Base-by-base conservation (phyloP, 805 yeast species). In the Millerozyma acaciae region DNA sequence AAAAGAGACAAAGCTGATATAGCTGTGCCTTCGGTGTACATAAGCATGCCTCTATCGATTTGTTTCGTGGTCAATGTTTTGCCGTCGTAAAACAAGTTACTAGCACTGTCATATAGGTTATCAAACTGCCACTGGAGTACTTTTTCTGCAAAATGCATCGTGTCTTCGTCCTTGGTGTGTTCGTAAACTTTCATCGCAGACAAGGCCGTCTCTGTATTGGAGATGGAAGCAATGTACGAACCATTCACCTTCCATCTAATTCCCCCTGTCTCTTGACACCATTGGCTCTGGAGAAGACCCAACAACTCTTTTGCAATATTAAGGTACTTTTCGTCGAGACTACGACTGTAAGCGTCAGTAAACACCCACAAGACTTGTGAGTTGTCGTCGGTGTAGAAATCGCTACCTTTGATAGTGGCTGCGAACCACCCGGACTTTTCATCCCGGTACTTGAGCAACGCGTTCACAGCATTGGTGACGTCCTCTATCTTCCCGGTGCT, bases 321-420 rank as follows among this genome's bases (percentile, higher is more conserved):
- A 24, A 47, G 33, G 33, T 43, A 42, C 10, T 30, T 35, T 12
- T 27, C 16, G 23, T 43, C 33, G 5, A 35, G 18, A 7, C 46
- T 40, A 4, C 35, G 10, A 16, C 36, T 28, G 32, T 37, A 45
- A 2, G 47, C 50, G 4, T 48, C 52, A 7, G 38, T 8, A 22
- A 38, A 38, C 3, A 43, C 50, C 47, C 51, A 50, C 6, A 34
- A 35, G 2, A 43, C 43, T 27, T 50, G 55, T 3, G 50, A 37
- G 28, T 47, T 44, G 33, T 50, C 55, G 30, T 50, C 55, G 21
- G 42, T 40, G 30, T 47, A 50, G 19, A 43, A 39, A 24, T 50
- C 53, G 12, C 21, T 27, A 30, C 42, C 43, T 14, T 35, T 35
- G 9, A 37, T 44, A 1, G 43, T 40, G 8, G 49, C 34, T 2